Base-by-base conservation (phyloP, 306 rosid genomes). In the Sicyos edulis region DNA sequence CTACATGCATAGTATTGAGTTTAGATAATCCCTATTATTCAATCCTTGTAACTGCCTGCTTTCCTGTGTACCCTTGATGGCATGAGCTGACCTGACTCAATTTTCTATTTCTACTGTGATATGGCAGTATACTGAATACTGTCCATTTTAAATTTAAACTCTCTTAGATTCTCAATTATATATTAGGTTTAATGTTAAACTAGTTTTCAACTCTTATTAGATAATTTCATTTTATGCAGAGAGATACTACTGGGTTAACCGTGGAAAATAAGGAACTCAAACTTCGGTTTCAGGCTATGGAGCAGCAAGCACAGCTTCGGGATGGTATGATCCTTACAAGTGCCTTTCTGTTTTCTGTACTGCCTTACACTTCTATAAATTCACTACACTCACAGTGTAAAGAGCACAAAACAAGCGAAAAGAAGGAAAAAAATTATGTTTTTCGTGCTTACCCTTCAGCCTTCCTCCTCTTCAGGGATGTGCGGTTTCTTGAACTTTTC, bases 191-290 rank as follows among this genome's bases (percentile, higher is more conserved):
- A 44, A 65, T 1, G 54, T 65, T 65, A 11, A 42, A 42, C 2
- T 37, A 10, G 9, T 44, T 65, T 42, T 19, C 34, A 63, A 4
- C 40, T 63, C 77, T 29, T 21, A 32, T 62, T 42, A 14, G 13
- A 61, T 19, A 20, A 56, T 19, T 62, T 24, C 63, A n/a, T 70
- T 60, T 81, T 70, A 73, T 87, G 86, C 91, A 93, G 99, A 87
- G 97, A 79, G 97, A 93, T 81, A 88, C 99, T 19, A 19, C 85
- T 58, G 92, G 85, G 19, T 77, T 93, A 76, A 80, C 85, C 40
- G 4, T 75, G 54, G 87, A 93, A 78, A 91, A 93, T 74, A 93
- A 91, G 87, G 99, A 89, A 85, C 96, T 93, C 74, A 93, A 91
- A 75, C 67, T 93, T 76, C 91, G 90, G 37, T 61, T 93, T 76